phyloP scores from a whole-genome alignment of 768 basidiomycete genomes.

The Agrocybe pediades region DNA sequence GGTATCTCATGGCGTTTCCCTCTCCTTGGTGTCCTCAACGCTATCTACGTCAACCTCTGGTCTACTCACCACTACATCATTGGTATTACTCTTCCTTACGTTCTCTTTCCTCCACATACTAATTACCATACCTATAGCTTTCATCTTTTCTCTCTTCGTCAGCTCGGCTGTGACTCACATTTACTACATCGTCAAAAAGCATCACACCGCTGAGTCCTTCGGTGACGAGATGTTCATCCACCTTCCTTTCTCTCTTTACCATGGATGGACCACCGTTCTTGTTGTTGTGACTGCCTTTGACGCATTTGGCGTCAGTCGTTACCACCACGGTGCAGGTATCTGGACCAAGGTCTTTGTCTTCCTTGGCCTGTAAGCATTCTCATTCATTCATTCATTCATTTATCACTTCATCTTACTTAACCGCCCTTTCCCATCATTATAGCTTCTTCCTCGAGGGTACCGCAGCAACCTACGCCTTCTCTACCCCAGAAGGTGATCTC shows the following conservation, averaged over 20 bases:
- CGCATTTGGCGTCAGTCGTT: slow-evolving; percentile 83
- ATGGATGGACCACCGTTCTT: slow-evolving; percentile 89
- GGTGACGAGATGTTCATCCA: slow-evolving; percentile 90
- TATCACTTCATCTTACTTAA: slow-evolving; percentile 7
- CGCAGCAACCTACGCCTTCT: slow-evolving; percentile 93
- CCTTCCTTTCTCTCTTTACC: slow-evolving; percentile 94
- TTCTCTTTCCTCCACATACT: slow-evolving; percentile 11
- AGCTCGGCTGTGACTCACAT: slow-evolving; percentile 79
- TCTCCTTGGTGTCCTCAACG: slow-evolving; percentile 82
- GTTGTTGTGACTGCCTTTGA: slow-evolving; percentile 83
- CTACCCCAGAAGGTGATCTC: slow-evolving; percentile 86
- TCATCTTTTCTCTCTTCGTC: slow-evolving; percentile 87
- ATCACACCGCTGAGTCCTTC: slow-evolving; percentile 61
- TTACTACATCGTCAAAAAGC: slow-evolving; percentile 93
- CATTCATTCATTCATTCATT: slow-evolving; percentile 1
- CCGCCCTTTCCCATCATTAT: too few relatives aligned
- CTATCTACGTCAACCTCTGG: slow-evolving; percentile 90
- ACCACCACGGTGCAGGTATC: slow-evolving; percentile 64
- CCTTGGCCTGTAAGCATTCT: slow-evolving; percentile 70
- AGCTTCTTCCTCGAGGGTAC: slow-evolving; percentile 93
- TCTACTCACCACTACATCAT: slow-evolving; percentile 70
- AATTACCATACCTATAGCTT: slow-evolving; percentile 48
- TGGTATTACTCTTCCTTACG: slow-evolving; percentile 37
- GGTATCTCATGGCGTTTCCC: slow-evolving; percentile 92
- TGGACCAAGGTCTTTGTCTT: slow-evolving; percentile 97